Conservation (phyloP, 345 rosid genomes). For the Leavenworthia alabamica region DNA sequence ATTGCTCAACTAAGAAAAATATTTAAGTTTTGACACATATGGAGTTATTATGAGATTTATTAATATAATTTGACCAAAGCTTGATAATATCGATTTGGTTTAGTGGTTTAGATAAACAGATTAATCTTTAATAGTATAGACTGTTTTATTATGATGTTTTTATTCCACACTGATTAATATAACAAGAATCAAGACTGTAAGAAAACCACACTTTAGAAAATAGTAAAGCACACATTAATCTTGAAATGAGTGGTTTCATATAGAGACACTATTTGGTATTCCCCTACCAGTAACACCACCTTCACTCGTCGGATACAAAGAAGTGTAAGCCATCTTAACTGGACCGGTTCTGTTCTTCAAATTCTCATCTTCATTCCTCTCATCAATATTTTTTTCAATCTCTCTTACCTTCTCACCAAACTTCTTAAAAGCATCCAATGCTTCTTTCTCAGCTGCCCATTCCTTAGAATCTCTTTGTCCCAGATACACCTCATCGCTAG, state of each 20-base stretch:
- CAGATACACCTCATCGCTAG: conserved; percentile 53
- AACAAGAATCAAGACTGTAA: neutral
- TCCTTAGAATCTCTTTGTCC: conserved; percentile 48
- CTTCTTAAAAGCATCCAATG: conserved; percentile 37
- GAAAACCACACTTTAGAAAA: neutral
- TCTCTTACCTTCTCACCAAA: conserved; percentile 42
- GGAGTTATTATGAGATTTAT: too few species aligned
- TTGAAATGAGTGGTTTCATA: conserved; percentile 15
- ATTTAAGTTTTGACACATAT: too few species aligned
- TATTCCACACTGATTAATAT: neutral
- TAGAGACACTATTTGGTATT: conserved; percentile 60
- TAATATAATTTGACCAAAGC: too few species aligned
- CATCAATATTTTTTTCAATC: conserved; percentile 41
- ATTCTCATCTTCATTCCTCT: conserved; percentile 31
- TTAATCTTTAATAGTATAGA: neutral
- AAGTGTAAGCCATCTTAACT: conserved; percentile 47
- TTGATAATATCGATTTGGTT: too few species aligned
- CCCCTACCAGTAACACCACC: conserved; percentile 50
- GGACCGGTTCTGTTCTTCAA: conserved; percentile 53
- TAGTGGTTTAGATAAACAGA: too few species aligned
- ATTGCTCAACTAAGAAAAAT: too few species aligned
- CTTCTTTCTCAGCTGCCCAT: conserved; percentile 48
- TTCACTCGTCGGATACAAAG: conserved; percentile 43
- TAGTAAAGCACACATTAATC: neutral
- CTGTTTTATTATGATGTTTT: neutral